These are phyloP conservation scores for Amylocarpus encephaloides DNA, from an alignment of 2,329 filamentous ascomycete species.

Conservation along the genomic window DNA sequence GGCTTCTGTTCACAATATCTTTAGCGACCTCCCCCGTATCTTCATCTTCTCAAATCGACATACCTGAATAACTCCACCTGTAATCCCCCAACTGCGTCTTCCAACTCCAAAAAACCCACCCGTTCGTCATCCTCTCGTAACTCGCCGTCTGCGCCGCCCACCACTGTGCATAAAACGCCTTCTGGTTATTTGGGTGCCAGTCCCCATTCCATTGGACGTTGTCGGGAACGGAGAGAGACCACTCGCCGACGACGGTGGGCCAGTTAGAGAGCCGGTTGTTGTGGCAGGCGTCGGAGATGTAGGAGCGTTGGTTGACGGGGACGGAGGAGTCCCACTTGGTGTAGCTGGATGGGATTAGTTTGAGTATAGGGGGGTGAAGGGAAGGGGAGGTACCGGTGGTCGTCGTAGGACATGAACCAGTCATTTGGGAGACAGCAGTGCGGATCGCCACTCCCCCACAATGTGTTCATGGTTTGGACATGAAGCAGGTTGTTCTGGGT, in stretches of 20 bases:
- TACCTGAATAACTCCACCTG: conserved; percentile 42
- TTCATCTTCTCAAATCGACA: background rate
- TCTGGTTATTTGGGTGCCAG: conserved; percentile 37
- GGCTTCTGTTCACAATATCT: conserved; percentile 21
- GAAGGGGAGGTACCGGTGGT: conserved; percentile 25
- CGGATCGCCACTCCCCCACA: conserved; percentile 49
- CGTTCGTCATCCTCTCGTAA: conserved; percentile 44
- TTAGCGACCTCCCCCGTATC: background rate
- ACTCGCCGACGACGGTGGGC: conserved; percentile 52
- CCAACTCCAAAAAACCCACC: conserved; percentile 59
- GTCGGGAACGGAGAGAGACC: conserved; percentile 46
- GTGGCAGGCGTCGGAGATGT: conserved; percentile 45
- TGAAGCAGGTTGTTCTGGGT: conserved; percentile 41
- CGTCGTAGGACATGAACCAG: conserved; percentile 46
- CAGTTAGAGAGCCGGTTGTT: conserved; percentile 35
- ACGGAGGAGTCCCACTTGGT: conserved; percentile 46
- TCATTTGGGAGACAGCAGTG: conserved; percentile 20
- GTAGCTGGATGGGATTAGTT: conserved; percentile 35
- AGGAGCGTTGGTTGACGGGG: conserved; percentile 39
- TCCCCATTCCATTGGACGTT: conserved; percentile 39
- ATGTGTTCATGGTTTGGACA: conserved; percentile 46
- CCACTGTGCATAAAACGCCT: conserved; percentile 48
- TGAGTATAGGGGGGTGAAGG: background rate
- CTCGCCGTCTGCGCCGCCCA: conserved; percentile 50
- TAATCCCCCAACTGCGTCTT: conserved; percentile 44